Evolutionary conservation across 257 asterid genomes (phyloP).

Genomic region (Rubia yunnanensis): DNA sequence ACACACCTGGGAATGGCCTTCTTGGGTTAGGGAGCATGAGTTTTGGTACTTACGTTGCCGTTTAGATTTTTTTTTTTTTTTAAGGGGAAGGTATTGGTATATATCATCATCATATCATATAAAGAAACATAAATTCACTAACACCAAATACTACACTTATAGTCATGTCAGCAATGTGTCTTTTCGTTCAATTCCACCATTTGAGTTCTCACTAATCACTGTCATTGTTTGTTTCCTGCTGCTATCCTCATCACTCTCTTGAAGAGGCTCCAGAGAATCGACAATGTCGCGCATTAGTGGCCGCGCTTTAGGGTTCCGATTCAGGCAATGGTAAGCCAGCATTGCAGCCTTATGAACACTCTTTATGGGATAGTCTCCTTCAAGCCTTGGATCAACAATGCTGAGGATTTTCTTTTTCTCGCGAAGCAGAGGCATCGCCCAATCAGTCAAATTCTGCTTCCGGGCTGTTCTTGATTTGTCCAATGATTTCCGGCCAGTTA

Average conservation of each 20-base stretch:
- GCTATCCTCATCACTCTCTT: constrained; percentile 22
- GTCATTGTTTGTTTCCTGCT: constrained; percentile 34
- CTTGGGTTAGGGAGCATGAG: background rate
- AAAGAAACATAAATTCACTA: background rate
- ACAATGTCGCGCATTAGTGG: constrained; percentile 90
- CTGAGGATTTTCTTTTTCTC: constrained; percentile 69
- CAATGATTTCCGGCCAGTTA: constrained; percentile 72
- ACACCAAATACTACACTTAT: background rate
- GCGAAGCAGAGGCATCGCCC: constrained; percentile 74
- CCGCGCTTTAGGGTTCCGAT: constrained; percentile 79
- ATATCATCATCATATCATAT: background rate
- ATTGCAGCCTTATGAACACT: constrained; percentile 74
- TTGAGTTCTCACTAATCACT: constrained; percentile 29
- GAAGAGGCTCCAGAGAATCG: constrained; percentile 84
- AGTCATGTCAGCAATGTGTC: constrained; percentile 16
- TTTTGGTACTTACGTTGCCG: background rate
- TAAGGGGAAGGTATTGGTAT: background rate
- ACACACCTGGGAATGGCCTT: background rate
- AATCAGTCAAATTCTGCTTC: constrained; percentile 81
- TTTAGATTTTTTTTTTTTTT: too few species aligned
- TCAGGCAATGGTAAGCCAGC: constrained; percentile 84
- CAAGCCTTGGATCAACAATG: constrained; percentile 77
- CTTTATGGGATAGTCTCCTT: constrained; percentile 68
- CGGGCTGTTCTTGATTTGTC: constrained; percentile 68
- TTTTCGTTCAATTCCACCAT: constrained; percentile 17